Percentiles rank a stretch among this genome's conserved stretches.
Conservation (phyloP, 768 basidiomycete species). For the Gloeopeniophorella convolvens region DNA sequence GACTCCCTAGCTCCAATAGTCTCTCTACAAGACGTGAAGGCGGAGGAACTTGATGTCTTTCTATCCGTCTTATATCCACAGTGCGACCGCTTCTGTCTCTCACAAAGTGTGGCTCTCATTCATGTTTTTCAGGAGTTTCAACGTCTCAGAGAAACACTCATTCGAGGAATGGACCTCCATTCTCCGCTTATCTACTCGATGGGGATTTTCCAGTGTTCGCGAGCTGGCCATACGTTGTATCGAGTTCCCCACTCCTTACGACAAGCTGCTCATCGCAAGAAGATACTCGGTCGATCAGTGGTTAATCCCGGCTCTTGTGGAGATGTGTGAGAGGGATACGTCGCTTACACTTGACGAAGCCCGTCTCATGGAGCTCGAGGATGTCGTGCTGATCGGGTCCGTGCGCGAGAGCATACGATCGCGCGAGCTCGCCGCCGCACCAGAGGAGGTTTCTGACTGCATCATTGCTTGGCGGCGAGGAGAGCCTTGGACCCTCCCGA, state of each 20-base stretch:
- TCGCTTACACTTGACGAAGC: conserved; percentile 13
- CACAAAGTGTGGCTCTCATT: too few species aligned
- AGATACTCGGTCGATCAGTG: conserved; percentile 7
- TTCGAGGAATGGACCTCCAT: conserved; percentile 15
- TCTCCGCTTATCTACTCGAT: conserved; percentile 12
- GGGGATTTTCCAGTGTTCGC: conserved; percentile 16
- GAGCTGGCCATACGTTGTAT: conserved; percentile 7
- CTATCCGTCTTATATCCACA: conserved; percentile 15
- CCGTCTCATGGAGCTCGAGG: conserved; percentile 7
- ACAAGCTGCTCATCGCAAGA: background rate
- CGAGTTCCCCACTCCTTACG: background rate
- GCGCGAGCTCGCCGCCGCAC: background rate
- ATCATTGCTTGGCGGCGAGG: background rate
- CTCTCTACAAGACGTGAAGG: conserved; percentile 5
- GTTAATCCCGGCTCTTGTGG: conserved; percentile 6
- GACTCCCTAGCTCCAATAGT: background rate
- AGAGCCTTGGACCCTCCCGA: background rate
- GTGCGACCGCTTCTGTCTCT: too few species aligned
- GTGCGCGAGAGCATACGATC: conserved; percentile 14
- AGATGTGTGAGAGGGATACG: conserved; percentile 4
- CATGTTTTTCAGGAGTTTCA: conserved; percentile 5
- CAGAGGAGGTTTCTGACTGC: background rate
- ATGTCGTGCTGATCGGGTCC: conserved; percentile 6
- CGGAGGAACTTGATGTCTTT: conserved; percentile 13
- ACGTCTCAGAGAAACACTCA: background rate